Base-by-base conservation (phyloP, 2,329 filamentous ascomycete species). In the Cercospora beticola region DNA sequence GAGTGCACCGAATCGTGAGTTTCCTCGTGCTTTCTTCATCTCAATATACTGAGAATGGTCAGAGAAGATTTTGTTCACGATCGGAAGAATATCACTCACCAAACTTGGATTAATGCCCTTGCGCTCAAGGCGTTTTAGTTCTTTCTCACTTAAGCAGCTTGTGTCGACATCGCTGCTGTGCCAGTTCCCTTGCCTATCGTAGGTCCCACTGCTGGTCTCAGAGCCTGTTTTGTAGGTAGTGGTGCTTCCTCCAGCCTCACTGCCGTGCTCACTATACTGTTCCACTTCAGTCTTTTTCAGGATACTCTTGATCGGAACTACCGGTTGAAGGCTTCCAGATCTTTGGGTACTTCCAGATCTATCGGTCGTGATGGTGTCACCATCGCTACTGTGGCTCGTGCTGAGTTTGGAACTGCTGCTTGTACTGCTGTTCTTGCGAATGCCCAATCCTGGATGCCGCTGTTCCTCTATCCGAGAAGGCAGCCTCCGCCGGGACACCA, bases 11-110 rank as follows among this genome's bases (percentile, higher is more conserved):
- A 78, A 57, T 31, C 66, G 68, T 62, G 71, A 76, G 67, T 78
- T 73, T 1, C 81, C 80, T 63, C 78, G 77, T 23, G 79, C 80
- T 28, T 81, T 80, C 70, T 82, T 81, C 82, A 84, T 84, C 74
- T 84, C 82, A 14, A 81, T 79, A 68, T 81, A 83, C 60, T 84
- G 68, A 9, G 80, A 76, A 14, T 82, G 9, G 49, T 56, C 49
- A 56, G 49, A 23, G 23, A 54, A 5, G 4, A 23, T 12, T 26
- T 18, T 21, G n/a, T 21, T 18, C 10, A 33, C 9, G 10, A 33
- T 23, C 8, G 21, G n/a, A 52, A 43, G 46, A 54, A 16, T 7
- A n/a, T 28, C 14, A 30, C 49, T 56, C 49, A 56, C 49, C 23
- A 56, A 12, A 56, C 49, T 56, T 26, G 49, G 82, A 68, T 84